phyloP scores from a whole-genome alignment of 768 basidiomycete species.

The Kwoniella mangroviensis region DNA sequence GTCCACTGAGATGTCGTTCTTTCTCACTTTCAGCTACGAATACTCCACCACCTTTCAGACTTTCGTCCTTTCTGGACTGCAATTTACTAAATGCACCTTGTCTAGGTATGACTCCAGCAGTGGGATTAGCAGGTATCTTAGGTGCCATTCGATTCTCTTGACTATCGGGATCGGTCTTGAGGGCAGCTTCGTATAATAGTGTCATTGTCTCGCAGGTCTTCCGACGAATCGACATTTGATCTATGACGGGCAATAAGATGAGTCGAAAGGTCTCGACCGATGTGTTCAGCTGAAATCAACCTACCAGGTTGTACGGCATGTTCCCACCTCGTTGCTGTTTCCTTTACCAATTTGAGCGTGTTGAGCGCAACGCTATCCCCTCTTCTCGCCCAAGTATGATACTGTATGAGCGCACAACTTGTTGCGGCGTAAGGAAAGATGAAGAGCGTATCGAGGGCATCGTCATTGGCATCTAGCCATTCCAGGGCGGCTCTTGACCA shows the following conservation, averaged over 20 bases:
- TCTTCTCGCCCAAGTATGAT: conserved; percentile 89
- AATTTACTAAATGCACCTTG: conserved; percentile 57
- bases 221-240: conserved; percentile 91
- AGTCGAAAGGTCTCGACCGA: background rate
- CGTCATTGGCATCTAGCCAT: conserved; percentile 83
- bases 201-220: conserved; percentile 89
- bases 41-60: conserved; percentile 83
- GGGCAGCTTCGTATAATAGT: conserved; percentile 90
- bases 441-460: conserved; percentile 82
- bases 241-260: conserved; percentile 22
- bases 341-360: conserved; percentile 77
- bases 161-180: conserved; percentile 65
- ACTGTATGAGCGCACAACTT: conserved; percentile 88
- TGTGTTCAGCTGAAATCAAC: conserved; percentile 11
- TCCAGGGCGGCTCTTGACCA: conserved; percentile 81
- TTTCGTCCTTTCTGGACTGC: conserved; percentile 77
- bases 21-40: conserved; percentile 67
- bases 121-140: conserved; percentile 73
- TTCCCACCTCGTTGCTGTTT: conserved; percentile 87
- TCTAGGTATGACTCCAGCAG: conserved; percentile 64
- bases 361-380: conserved; percentile 74
- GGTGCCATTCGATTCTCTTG: conserved; percentile 61
- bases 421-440: conserved; percentile 85
- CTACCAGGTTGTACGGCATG: conserved; percentile 73
- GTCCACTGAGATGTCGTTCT: conserved; percentile 25